These are phyloP conservation scores for Monilinia vaccinii-corymbosi DNA, from an alignment of 2,329 filamentous ascomycete genomes.

Conservation along the genomic window DNA sequence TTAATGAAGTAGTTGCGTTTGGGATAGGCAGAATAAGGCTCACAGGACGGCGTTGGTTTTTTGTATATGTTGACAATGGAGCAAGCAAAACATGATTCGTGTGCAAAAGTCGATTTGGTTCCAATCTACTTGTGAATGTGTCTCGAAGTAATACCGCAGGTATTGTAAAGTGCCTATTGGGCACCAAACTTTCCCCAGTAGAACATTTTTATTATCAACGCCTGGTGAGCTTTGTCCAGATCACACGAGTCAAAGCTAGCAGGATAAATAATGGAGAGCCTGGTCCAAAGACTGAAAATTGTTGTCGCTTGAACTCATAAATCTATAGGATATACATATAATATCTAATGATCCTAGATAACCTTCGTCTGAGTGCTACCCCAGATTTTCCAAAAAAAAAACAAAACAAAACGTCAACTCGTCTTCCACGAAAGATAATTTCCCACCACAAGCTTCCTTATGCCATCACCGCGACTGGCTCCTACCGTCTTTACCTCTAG, in stretches of 20 bases:
- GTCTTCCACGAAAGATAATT: no score
- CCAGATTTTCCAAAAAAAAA: not conserved
- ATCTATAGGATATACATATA: no score
- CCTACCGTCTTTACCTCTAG: not conserved
- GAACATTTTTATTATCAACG: not conserved
- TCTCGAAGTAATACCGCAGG: not conserved
- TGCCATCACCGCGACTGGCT: not conserved
- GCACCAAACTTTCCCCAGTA: not conserved
- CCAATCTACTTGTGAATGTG: not conserved
- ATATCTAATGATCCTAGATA: no score
- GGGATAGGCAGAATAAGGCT: not conserved
- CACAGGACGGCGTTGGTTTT: not conserved
- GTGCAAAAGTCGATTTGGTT: not conserved
- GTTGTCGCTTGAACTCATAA: not conserved
- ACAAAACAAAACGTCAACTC: not conserved
- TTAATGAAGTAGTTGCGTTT: not conserved
- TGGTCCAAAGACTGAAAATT: no score
- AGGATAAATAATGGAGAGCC: not conserved
- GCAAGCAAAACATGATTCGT: not conserved
- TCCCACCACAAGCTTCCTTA: not conserved
- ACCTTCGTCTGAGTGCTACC: no score
- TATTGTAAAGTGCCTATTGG: not conserved
- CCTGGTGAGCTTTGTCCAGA: not conserved
- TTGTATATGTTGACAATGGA: conserved; percentile 2
- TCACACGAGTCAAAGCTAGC: not conserved